These are phyloP conservation scores for Phytophthora crassamura DNA, from an alignment of 352 stramenopile genomes.

Conservation along the genomic window DNA sequence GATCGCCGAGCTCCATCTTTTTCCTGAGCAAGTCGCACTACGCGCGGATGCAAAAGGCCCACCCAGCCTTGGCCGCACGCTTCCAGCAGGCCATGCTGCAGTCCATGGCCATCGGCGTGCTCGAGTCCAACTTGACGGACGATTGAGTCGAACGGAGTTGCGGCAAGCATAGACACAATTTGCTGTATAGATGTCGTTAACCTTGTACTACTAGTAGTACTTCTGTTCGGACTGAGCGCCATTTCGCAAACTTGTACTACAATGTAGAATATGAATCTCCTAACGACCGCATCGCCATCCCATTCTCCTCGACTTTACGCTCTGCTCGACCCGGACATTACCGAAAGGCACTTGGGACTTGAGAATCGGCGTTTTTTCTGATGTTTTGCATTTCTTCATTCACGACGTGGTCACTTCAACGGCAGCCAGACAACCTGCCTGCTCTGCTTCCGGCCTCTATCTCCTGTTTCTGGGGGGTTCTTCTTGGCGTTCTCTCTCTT, in stretches of 20 bases:
- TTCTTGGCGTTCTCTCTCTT: conserved; percentile 29
- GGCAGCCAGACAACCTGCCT: conserved; percentile 26
- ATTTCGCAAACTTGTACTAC: conserved; percentile 46
- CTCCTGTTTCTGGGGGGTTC: conserved; percentile 33
- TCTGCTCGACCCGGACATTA: conserved; percentile 5
- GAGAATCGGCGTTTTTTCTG: conserved; percentile 26
- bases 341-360: neutral
- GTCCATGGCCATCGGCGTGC: conserved; percentile 84
- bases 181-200: conserved; percentile 10
- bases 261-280: conserved; percentile 47
- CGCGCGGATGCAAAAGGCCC: conserved; percentile 66
- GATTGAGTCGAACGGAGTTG: too few relatives aligned
- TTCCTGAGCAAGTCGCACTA: conserved; percentile 83
- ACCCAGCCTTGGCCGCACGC: conserved; percentile 70
- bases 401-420: conserved; percentile 40
- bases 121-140: conserved; percentile 86
- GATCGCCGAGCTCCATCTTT: conserved; percentile 76
- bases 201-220: neutral
- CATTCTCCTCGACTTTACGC: conserved; percentile 1
- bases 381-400: conserved; percentile 39
- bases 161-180: conserved; percentile 17
- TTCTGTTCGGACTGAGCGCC: neutral
- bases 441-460: conserved; percentile 31
- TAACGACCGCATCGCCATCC: conserved; percentile 13
- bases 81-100: conserved; percentile 90